A percentile compares a stretch with the other conserved stretches of the same genome.
Conservation (phyloP, 495 filamentous ascomycete species). For the Penicillium robsamsonii region DNA sequence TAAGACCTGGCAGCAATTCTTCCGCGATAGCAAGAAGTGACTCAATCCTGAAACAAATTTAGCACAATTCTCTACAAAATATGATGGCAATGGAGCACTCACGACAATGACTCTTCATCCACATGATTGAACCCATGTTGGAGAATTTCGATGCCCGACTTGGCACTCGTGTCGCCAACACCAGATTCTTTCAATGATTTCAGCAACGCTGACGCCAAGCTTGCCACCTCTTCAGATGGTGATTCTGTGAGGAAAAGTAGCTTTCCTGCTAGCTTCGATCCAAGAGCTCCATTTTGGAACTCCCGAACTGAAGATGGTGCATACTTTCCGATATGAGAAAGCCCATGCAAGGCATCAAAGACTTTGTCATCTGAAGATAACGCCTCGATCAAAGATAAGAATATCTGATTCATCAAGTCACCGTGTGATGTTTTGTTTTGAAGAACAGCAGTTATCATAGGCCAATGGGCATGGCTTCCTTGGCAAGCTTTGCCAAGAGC, state of each 20-base stretch:
- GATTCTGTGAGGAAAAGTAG: conserved; percentile 59
- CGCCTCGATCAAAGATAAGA: conserved; percentile 37
- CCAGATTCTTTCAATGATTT: conserved; percentile 39
- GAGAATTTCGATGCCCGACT: conserved; percentile 51
- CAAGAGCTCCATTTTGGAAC: conserved; percentile 46
- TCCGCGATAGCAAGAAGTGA: conserved; percentile 54
- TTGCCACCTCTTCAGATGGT: conserved; percentile 51
- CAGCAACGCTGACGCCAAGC: conserved; percentile 47
- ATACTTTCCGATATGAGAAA: conserved; percentile 38
- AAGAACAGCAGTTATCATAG: conserved; percentile 46
- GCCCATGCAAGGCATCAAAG: conserved; percentile 37
- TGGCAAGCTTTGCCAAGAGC: conserved; percentile 37
- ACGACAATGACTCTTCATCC: conserved; percentile 54
- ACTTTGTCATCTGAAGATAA: conserved; percentile 35
- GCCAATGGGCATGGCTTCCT: conserved; percentile 43
- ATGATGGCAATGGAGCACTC: conserved; percentile 18
- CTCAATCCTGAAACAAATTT: conserved; percentile 42
- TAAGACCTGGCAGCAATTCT: conserved; percentile 45
- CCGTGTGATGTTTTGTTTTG: conserved; percentile 43
- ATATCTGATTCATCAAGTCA: conserved; percentile 43
- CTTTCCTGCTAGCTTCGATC: conserved; percentile 53
- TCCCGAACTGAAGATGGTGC: conserved; percentile 35
- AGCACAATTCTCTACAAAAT: conserved; percentile 5
- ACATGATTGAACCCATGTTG: conserved; percentile 49
- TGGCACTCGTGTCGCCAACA: conserved; percentile 36